Base-by-base conservation (phyloP, 257 asterid species). In the Anisodus tanguticus region DNA sequence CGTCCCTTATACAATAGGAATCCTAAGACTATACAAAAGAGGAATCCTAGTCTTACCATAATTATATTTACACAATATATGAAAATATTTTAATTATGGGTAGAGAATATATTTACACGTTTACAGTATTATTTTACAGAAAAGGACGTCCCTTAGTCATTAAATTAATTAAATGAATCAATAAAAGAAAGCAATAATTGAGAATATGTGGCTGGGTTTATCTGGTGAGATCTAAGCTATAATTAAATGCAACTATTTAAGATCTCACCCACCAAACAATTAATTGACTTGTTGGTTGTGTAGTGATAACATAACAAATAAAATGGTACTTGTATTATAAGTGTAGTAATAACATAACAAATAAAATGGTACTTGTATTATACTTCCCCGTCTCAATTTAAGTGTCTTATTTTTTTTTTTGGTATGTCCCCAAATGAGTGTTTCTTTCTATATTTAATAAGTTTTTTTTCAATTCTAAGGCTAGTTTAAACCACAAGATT, bases 181-280 rank as follows among this genome's bases (percentile, higher is more conserved):
- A 51, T 74, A 74, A 49, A 51, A 74, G 60, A 51, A 22, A 22
- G 8, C 63, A 76, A 76, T 76, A 19, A 76, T 76, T 51, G 62
- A 76, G 62, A 53, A 74, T 74, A 74, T 49, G 81, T 74, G 81
- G 22, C 81, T 51, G 45, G 8, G 4, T 49, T 47, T 11, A 76
- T 76, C 12, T 49, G 63, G 47, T 26, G 81, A 76, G 45, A 51
- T 51, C 8, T 51, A 26, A 76, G 26, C 63, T 17, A 68, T 39
- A 37, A 13, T 3, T 39, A 15, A 68, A 68, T 37, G 77, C 77
- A 68, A 37, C 53, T 68, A 68, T 68, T 5, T 68, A 7, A 68
- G 51, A 68, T 68, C 77, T 37, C 26, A 15, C 53, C 76, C 76
- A 6, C 13, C 19, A 68, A 37, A 37, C 12, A 5, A 13, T 13